These are phyloP conservation scores for Exutisphaerella laricina DNA, from an alignment of 2,329 filamentous ascomycete genomes.

Conservation along the genomic window DNA sequence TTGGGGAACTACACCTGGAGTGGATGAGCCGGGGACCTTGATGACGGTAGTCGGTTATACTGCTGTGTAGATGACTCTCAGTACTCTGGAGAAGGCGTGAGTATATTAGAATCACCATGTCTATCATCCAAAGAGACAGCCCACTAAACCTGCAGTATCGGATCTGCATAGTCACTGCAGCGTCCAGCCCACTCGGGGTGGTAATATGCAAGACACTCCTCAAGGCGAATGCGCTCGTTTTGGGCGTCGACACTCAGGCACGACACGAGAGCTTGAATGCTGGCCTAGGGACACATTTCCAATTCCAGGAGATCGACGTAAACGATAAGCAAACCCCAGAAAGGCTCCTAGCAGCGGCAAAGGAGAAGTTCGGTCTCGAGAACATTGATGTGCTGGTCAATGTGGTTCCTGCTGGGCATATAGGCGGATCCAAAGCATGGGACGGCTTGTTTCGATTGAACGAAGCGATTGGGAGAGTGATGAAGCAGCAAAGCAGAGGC, in stretches of 20 bases:
- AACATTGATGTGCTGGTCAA: constrained; percentile 18
- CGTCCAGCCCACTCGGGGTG: constrained; percentile 17
- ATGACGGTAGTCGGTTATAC: too few species aligned
- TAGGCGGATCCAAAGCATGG: not conserved
- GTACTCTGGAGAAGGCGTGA: too few species aligned
- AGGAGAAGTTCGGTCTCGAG: constrained; percentile 19
- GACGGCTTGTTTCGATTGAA: constrained; percentile 8
- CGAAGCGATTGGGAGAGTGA: constrained; percentile 8
- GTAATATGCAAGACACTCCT: constrained; percentile 22
- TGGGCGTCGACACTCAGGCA: constrained; percentile 18
- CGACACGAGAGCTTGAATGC: constrained; percentile 18
- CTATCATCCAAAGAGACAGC: constrained; percentile 17
- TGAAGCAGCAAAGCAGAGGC: constrained; percentile 13
- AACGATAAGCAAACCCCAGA: constrained; percentile 5
- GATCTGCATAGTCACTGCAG: constrained; percentile 20
- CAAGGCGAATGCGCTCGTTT: constrained; percentile 22
- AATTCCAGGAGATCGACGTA: constrained; percentile 16
- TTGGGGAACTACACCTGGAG: too few species aligned
- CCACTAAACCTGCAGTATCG: constrained; percentile 22
- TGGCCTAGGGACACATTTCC: constrained; percentile 21
- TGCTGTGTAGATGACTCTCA: too few species aligned
- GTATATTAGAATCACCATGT: too few species aligned
- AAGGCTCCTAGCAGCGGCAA: constrained; percentile 10
- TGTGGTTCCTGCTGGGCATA: constrained; percentile 8
- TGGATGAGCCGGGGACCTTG: too few species aligned